Evolutionary conservation across 148 eudicot species (phyloP).

Genomic region (Amaranthus cruentus): DNA sequence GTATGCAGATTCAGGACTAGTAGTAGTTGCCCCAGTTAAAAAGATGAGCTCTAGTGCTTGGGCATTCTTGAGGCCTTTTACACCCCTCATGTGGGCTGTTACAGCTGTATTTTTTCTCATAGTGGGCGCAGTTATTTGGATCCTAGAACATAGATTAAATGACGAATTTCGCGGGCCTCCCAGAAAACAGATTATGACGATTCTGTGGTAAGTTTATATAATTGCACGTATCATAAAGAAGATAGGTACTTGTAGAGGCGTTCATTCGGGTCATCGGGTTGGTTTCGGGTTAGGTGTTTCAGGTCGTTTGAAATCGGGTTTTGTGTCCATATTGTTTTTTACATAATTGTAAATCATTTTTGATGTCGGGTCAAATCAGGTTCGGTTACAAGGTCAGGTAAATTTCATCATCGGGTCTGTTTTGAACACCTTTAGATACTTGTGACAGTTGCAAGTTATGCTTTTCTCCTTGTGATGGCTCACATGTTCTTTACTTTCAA

Average conservation of each 20-base stretch:
- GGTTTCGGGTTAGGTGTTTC: no score
- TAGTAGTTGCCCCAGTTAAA: slow-evolving; percentile 58
- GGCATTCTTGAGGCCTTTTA: slow-evolving; percentile 62
- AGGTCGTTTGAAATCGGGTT: no score
- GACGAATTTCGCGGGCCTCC: slow-evolving; percentile 82
- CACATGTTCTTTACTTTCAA: slow-evolving; percentile 13
- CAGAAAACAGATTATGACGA: slow-evolving; percentile 37
- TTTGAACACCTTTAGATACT: no score
- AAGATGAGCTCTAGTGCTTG: slow-evolving; percentile 39
- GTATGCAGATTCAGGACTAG: slow-evolving; percentile 62
- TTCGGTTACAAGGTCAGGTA: no score
- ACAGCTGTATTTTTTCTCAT: slow-evolving; percentile 41
- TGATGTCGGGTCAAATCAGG: no score
- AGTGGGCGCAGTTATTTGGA: slow-evolving; percentile 54
- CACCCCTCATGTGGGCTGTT: slow-evolving; percentile 47
- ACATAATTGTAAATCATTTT: no score
- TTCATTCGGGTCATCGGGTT: no score
- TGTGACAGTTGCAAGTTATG: neutral
- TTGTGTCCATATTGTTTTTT: no score
- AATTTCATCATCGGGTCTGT: no score
- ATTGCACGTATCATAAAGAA: neutral
- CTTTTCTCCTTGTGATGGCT: neutral
- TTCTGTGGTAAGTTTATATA: slow-evolving; percentile 30
- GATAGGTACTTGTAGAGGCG: neutral
- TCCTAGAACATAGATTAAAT: slow-evolving; percentile 57